Conservation (phyloP, 768 basidiomycete genomes). For the Termitomyces eurrhizus region DNA sequence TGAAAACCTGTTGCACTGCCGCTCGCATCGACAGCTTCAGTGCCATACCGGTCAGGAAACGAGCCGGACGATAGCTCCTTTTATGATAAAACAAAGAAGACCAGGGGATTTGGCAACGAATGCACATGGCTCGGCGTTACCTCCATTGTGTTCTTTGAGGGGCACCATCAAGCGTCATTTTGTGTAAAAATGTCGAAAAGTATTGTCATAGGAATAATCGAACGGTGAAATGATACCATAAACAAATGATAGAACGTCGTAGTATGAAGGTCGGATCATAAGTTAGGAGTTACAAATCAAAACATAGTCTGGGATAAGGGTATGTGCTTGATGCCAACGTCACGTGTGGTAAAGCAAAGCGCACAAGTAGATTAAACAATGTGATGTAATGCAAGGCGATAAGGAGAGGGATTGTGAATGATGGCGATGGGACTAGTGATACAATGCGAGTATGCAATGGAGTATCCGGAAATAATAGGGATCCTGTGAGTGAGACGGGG, state of each 20-base stretch:
- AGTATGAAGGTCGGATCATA: not conserved
- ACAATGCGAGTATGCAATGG: not conserved
- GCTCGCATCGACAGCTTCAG: not conserved
- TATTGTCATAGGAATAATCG: no score
- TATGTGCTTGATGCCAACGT: not conserved
- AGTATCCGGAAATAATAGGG: not conserved
- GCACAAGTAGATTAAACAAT: not conserved
- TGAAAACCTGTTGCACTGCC: no score
- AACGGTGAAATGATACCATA: not conserved
- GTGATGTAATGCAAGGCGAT: not conserved
- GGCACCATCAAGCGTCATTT: no score
- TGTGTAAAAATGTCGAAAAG: not conserved
- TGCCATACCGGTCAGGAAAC: not conserved
- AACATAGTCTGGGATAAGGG: not conserved
- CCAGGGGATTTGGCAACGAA: not conserved
- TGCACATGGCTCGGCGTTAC: not conserved
- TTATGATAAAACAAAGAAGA: not conserved
- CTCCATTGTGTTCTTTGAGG: no score
- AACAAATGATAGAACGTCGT: not conserved
- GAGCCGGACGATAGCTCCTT: not conserved
- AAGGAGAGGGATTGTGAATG: not conserved
- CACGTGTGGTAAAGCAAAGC: not conserved
- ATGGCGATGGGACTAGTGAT: not conserved
- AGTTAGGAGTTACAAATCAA: not conserved
- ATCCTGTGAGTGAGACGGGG: not conserved